These are phyloP conservation scores for Torulaspora quercuum DNA, from an alignment of 805 yeast genomes.

Conservation along the genomic window DNA sequence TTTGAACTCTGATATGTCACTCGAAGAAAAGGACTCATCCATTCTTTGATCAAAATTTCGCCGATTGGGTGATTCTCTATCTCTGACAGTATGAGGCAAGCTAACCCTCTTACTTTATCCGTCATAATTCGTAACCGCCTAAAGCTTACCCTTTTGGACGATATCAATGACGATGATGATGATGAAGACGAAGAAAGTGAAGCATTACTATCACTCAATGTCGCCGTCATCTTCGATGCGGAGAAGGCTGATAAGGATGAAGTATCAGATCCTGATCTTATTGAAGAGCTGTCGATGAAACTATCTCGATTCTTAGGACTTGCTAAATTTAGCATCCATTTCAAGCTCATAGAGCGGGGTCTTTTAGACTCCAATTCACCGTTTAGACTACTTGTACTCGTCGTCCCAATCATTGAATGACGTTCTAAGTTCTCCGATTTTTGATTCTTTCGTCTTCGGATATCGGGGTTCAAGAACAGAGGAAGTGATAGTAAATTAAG, in stretches of 20 bases:
- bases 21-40: constrained; percentile 16
- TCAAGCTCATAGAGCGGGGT: constrained; percentile 12
- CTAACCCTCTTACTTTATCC: constrained; percentile 13
- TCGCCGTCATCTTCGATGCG: background rate
- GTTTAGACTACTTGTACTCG: constrained; percentile 2
- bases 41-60: constrained; percentile 15
- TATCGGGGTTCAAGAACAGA: constrained; percentile 13
- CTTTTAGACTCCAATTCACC: constrained; percentile 3
- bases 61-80: constrained; percentile 28
- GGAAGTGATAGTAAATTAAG: constrained; percentile 19
- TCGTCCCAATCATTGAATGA: background rate
- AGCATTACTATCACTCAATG: constrained; percentile 1
- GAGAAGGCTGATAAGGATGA: constrained; percentile 8
- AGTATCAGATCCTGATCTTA: constrained; percentile 9
- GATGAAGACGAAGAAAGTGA: too few species aligned
- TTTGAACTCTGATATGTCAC: constrained; percentile 9
- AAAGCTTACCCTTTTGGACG: constrained; percentile 3
- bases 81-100: constrained; percentile 18
- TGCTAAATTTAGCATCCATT: constrained; percentile 13
- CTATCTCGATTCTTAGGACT: constrained; percentile 8
- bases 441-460: constrained; percentile 5
- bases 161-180: constrained; percentile 1
- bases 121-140: constrained; percentile 13
- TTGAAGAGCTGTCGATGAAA: constrained; percentile 2
- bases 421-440: background rate